phyloP scores from a whole-genome alignment of 208 protist genomes.

The Borovskyia barvae region DNA sequence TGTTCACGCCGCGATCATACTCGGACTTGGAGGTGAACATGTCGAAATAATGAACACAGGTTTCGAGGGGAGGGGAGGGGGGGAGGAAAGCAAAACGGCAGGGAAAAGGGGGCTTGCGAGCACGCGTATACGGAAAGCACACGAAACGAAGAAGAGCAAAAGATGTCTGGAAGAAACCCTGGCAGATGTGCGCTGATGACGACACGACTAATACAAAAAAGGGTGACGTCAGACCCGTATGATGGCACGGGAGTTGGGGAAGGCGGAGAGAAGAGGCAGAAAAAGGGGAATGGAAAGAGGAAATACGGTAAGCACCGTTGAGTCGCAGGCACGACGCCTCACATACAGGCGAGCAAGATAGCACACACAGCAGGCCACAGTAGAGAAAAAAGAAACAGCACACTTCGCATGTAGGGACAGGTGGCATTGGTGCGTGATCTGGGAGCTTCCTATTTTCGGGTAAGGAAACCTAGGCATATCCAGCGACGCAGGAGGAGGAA shows the following conservation, averaged over 20 bases:
- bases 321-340: too few species aligned
- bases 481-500: too few species aligned
- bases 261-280: not conserved
- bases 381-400: not conserved
- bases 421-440: too few species aligned
- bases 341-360: not conserved
- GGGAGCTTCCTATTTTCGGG: too few species aligned
- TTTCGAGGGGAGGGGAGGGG: not conserved
- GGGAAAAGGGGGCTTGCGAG: not conserved
- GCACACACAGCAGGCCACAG: not conserved
- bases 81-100: not conserved
- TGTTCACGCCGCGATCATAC: slow-evolving; percentile 99
- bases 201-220: too few species aligned
- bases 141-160: not conserved
- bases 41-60: not conserved
- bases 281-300: not conserved
- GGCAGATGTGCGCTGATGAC: not conserved
- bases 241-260: too few species aligned
- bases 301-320: not conserved
- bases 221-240: too few species aligned
- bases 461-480: too few species aligned
- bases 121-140: not conserved
- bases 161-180: not conserved
- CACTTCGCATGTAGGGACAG: too few species aligned
- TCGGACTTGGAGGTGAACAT: slow-evolving; percentile 95